Percentiles rank a stretch among this genome's conserved stretches.
These are phyloP conservation scores for Pichia cactophila DNA, from an alignment of 1,139 yeast genomes.

Conservation along the genomic window DNA sequence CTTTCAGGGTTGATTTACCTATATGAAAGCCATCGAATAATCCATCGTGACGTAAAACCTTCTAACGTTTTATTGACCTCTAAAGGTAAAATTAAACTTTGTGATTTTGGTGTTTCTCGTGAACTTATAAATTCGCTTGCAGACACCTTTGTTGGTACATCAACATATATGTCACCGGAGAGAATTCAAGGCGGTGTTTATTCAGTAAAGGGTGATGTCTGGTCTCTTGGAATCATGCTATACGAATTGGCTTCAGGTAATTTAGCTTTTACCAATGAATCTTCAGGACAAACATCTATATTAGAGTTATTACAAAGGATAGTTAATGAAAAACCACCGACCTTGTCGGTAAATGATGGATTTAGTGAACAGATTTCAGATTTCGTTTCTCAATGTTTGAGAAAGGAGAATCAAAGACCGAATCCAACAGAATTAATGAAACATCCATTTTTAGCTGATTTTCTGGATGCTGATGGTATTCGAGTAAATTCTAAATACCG, in stretches of 20 bases:
- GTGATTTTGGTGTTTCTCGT: slow-evolving; percentile 92
- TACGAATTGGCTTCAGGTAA: slow-evolving; percentile 82
- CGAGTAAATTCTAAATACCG: slow-evolving; percentile 21
- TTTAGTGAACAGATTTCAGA: slow-evolving; percentile 43
- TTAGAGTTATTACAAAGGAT: slow-evolving; percentile 84
- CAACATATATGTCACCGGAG: slow-evolving; percentile 97
- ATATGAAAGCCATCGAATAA: slow-evolving; percentile 73
- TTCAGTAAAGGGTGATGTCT: slow-evolving; percentile 88
- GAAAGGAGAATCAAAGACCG: slow-evolving; percentile 55
- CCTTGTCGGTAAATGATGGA: slow-evolving; percentile 35
- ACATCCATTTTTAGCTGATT: slow-evolving; percentile 26
- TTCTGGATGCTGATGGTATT: slow-evolving; percentile 20
- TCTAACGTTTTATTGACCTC: slow-evolving; percentile 77
- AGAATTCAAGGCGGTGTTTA: slow-evolving; percentile 91
- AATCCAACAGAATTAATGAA: slow-evolving; percentile 27
- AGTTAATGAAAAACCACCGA: slow-evolving; percentile 89
- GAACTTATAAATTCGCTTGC: slow-evolving; percentile 89
- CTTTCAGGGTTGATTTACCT: slow-evolving; percentile 76
- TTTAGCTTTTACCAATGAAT: slow-evolving; percentile 47
- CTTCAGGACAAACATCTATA: slow-evolving; percentile 50
- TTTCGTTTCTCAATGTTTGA: slow-evolving; percentile 63
- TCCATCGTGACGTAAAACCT: slow-evolving; percentile 91
- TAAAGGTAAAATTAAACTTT: slow-evolving; percentile 71
- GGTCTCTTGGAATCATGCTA: slow-evolving; percentile 91
- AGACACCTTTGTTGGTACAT: slow-evolving; percentile 95